These are phyloP conservation scores for Penicillium crustosum DNA, from an alignment of 2,329 filamentous ascomycete genomes.

Conservation along the genomic window DNA sequence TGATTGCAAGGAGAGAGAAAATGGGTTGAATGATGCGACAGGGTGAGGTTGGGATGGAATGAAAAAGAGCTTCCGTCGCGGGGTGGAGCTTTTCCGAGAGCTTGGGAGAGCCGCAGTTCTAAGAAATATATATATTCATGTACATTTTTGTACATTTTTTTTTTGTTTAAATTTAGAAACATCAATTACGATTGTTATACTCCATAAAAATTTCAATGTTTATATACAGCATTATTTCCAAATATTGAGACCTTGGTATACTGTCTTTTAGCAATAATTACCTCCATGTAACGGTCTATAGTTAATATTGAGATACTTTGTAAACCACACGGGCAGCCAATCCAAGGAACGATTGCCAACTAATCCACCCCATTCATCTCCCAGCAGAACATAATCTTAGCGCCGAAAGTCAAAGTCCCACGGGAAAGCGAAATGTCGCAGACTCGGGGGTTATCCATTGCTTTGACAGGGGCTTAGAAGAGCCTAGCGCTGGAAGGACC, in stretches of 20 bases:
- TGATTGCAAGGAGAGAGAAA: not conserved
- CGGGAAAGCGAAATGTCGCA: not conserved
- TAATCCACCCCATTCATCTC: not conserved
- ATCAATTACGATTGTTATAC: not conserved
- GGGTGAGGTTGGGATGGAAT: slow-evolving; percentile 1
- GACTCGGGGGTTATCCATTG: not conserved
- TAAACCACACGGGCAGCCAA: not conserved
- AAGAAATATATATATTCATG: not conserved
- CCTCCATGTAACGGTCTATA: not conserved
- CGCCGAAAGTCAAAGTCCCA: not conserved
- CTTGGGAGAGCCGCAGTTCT: not conserved
- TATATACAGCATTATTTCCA: not conserved
- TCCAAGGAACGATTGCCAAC: not conserved
- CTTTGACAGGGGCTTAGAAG: not conserved
- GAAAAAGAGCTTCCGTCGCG: slow-evolving; percentile 13
- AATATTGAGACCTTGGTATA: not conserved
- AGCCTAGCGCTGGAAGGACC: not conserved
- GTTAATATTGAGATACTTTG: too few relatives aligned
- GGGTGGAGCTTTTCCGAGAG: slow-evolving; percentile 12
- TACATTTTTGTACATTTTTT: not conserved
- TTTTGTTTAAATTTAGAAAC: not conserved
- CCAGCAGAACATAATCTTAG: not conserved
- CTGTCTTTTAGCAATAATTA: not conserved
- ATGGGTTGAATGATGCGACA: not conserved
- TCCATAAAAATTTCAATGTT: too few relatives aligned